phyloP scores from a whole-genome alignment of 257 asterid species.

The Plantago ovata region DNA sequence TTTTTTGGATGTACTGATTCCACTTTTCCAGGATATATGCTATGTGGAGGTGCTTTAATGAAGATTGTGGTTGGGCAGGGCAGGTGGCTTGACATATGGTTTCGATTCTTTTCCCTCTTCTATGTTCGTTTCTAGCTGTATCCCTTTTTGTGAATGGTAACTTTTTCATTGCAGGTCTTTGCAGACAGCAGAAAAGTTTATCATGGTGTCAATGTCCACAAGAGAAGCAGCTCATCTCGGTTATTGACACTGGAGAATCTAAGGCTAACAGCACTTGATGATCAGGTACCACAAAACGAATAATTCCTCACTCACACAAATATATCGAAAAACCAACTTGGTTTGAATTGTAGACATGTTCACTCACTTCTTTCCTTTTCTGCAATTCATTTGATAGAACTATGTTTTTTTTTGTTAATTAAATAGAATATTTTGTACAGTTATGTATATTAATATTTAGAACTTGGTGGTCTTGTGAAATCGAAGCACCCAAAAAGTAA shows the following conservation, averaged over 20 bases:
- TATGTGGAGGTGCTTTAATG: constrained; percentile 58
- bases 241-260: constrained; percentile 31
- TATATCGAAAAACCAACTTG: no score
- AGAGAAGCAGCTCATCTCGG: constrained; percentile 20
- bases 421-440: no score
- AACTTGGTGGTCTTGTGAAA: no score
- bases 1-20: background rate
- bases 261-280: constrained; percentile 39
- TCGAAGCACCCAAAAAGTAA: no score
- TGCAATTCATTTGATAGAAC: no score
- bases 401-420: no score
- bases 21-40: constrained; percentile 45
- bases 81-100: constrained; percentile 44
- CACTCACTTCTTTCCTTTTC: no score
- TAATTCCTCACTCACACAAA: constrained; percentile 9
- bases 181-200: constrained; percentile 27
- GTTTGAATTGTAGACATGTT: no score
- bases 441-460: no score
- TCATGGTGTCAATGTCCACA: constrained; percentile 19
- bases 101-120: constrained; percentile 15
- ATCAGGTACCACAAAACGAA: constrained; percentile 33
- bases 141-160: constrained; percentile 23
- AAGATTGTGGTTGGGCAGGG: constrained; percentile 65
- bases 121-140: constrained; percentile 16
- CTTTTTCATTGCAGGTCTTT: constrained; percentile 36